Evolutionary conservation across 495 filamentous ascomycete genomes (phyloP), one percentile per base, ranked within the genome.

Genomic region (Tuber indicum): DNA sequence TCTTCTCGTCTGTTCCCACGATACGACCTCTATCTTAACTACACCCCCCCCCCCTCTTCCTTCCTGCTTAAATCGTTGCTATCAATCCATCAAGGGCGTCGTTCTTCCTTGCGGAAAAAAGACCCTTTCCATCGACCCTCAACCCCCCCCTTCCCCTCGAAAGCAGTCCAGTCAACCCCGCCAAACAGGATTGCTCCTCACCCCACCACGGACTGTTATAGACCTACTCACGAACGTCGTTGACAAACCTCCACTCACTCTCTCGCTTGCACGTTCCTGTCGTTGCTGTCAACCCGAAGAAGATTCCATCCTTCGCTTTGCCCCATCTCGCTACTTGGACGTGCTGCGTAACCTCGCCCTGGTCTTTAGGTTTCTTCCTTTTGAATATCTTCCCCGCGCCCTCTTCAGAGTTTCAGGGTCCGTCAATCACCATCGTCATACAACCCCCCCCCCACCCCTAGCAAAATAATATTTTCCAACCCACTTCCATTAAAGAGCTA

Each of bases 121-220:
- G 49, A 73, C 75, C 69, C 75, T 78, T 73, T 76, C 39, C 70
- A 45, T 52, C 77, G 36, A 72, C 75, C 73, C 76, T 66, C 77
- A 79, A 73, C 77, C 66, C 73, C 74, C 74, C 71, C 49, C 66
- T 75, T 74, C 75, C 58, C 75, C 72, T 69, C 62, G 74, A 71
- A 81, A 77, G 75, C 76, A 72, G 58, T 76, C 74, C 73, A 23
- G 62, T 76, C 77, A 79, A 80, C 78, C 78, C 78, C 78, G 78
- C 78, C 78, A 80, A 80, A 80, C 78, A 76, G 72, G 74, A 66
- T 70, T 79, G 52, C 76, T 75, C 76, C 49, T 77, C 77, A 71
- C 76, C 76, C 80, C 77, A 79, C 80, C 71, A 78, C 76, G 72
- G 52, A 46, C 71, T 62, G 71, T 70, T 70, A 79, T 74, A 75